phyloP scores from a whole-genome alignment of 2,329 filamentous ascomycete species.

The Ophiocordyceps unilateralis region DNA sequence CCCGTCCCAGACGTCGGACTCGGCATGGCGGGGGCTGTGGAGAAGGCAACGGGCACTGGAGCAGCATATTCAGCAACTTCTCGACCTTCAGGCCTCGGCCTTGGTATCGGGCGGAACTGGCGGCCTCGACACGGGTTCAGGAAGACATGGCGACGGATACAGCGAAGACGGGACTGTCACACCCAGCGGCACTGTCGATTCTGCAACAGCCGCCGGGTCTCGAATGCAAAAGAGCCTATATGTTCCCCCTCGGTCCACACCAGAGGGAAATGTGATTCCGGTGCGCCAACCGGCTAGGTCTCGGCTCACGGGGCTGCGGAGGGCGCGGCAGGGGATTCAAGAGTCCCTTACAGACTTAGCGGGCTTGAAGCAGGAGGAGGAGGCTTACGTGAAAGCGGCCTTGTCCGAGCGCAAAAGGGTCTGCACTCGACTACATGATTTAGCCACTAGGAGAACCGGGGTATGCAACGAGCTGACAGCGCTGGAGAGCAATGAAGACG shows the following conservation, averaged over 20 bases:
- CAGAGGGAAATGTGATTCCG: conserved; percentile 36
- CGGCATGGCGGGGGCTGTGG: conserved; percentile 28
- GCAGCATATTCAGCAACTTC: conserved; percentile 26
- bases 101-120: conserved; percentile 20
- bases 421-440: conserved; percentile 36
- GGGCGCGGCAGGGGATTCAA: conserved; percentile 47
- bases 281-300: conserved; percentile 35
- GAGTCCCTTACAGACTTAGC: conserved; percentile 46
- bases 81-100: conserved; percentile 31
- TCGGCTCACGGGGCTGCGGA: conserved; percentile 37
- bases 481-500: conserved; percentile 37
- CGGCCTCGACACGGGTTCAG: conserved; percentile 4
- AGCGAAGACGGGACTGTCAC: conserved; percentile 25
- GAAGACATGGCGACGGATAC: conserved; percentile 11
- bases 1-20: conserved; percentile 17
- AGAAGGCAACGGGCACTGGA: conserved; percentile 28
- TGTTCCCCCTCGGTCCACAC: conserved; percentile 17
- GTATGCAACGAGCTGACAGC: conserved; percentile 33
- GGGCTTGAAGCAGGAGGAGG: conserved; percentile 50
- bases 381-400: conserved; percentile 39
- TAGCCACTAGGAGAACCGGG: conserved; percentile 30
- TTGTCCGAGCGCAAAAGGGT: conserved; percentile 38
- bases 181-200: conserved; percentile 21
- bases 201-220: conserved; percentile 20
- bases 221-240: conserved; percentile 25